Evolutionary conservation across 2,329 filamentous ascomycete species (phyloP), one percentile per base, ranked within the genome.

Genomic region (Fusarium decemcellulare): DNA sequence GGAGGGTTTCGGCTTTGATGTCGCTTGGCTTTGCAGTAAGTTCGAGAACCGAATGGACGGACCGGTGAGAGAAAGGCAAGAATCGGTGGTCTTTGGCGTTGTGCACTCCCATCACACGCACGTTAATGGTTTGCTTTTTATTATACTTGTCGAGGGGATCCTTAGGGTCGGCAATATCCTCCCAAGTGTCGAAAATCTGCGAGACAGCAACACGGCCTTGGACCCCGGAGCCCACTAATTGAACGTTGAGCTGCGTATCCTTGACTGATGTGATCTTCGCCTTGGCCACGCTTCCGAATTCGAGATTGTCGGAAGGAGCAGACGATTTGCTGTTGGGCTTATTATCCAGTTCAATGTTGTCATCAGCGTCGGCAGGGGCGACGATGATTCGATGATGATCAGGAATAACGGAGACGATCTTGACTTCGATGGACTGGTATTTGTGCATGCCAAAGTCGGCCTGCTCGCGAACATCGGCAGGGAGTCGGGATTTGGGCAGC

Each of bases 151-250:
- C 73, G n/a, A 98, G 84, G 2, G 96, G 95, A 30, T 90, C 85
- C 80, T 95, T 97, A 61, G 91, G 88, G 76, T 98, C 90, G 59
- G 89, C 86, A 74, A 99, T 96, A 44, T 95, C 91, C 48, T 97
- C 92, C 91, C 92, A 98, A 11, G 85, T 86, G 78, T 98, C 93
- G 77, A 97, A 99, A 12, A 95, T 82, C 78, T 98, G 94, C 1
- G 96, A 97, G 7, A 96, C 89, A 76, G 98, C 95, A 63, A 99
- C 91, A 16, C 96, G 93, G n/a, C 95, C 96, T 77, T 97, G 93
- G 9, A 97, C 86, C 15, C 80, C 72, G 37, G 68, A 78, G 76
- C 97, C 93, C 44, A 93, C 92, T 53, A 98, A 86, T 71, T 93
- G 89, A 7, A 99, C 94, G 72, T 98, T 98, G 59, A 98, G 84